Evolutionary conservation across 768 basidiomycete species (phyloP), one percentile per base, ranked within the genome.

Genomic region (Trametes cingulata): DNA sequence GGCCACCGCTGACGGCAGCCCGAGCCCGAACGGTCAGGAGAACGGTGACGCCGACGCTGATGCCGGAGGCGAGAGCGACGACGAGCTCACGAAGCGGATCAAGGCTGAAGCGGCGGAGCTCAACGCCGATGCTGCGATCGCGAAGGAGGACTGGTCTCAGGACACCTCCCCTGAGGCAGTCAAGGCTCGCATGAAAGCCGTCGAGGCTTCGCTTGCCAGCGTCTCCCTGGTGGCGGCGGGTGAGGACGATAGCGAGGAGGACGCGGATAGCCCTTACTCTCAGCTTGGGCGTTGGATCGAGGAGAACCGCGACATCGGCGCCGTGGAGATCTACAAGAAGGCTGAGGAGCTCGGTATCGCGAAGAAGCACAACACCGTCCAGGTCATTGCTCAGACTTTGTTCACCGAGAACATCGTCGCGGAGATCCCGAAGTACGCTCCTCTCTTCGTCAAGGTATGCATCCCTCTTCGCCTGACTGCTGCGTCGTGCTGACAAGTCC

Each of bases 141-240:
- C 76, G 10, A 82, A 85, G 19, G 90, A 94, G 48, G 92, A 89
- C 56, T 97, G 95, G 95, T 89, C 90, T 52, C 90, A 85, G n/a
- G 93, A 96, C 69, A 94, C 92, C 1, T 93, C 91, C 2, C 83
- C 88, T 6, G 93, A 92, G 68, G 94, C 93, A 20, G 91, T 97
- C 61, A 87, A 88, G 64, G 84, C 88, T 27, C 91, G 95, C 42
- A 78, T 91, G 69, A 86, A 86, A 66, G 84, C 85, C 9, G 78
- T 95, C 20, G 87, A 89, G 60, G 74, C 75, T 17, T 77, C 76
- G 50, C 71, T 92, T 69, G 85, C 85, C 8, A 75, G 77, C 29
- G 68, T 83, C 20, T 76, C 78, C 43, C 80, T 76, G 10, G 71
- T 74, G 56, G 75, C 77, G 46, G 85, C 78, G 22, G 91, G 88